Base-by-base conservation (phyloP, 305 asterid genomes). In the Fraxinus albicans region DNA sequence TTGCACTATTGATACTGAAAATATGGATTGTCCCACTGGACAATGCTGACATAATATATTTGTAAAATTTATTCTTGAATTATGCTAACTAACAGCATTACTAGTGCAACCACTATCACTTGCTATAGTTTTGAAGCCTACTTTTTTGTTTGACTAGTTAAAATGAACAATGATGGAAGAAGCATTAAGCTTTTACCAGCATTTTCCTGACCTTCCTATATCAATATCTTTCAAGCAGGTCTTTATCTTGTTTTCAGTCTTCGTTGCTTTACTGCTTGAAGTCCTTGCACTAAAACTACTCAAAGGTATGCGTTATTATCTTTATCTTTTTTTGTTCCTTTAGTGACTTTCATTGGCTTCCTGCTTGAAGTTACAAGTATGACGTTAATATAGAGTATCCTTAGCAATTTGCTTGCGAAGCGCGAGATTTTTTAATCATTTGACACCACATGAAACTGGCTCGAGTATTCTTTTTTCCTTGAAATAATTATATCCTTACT, bases 231-330 rank as follows among this genome's bases (percentile, higher is more conserved):
- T 79, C 12, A 27, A 89, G 86, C 95, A 96, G 99, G 94, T 96
- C 65, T 96, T 96, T 90, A 84, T 92, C 89, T 77, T 92, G 89
- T 96, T 94, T 89, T 94, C 99, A 33, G 73, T 91, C 69, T 78
- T 83, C 12, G 81, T 75, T 78, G 91, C 99, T 73, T 77, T 91
- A 78, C 84, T 91, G 79, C 93, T 96, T 70, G 94, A 92, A 89
- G 87, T 90, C 86, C 82, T 93, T 82, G 90, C 90, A 12, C 89
- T 84, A n/a, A 83, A 90, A 87, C 85, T 96, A 50, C 89, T 93
- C 77, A 92, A 91, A 91, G 99, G 99, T 96, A 86, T 74, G 91
- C 12, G 55, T 73, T 7, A 38, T 75, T 80, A 77, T 17, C 53
- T 58, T 63, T 29, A 36, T 63, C n/a, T 76, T 70, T 31, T 33